Evolutionary conservation across 2,329 filamentous ascomycete species (phyloP), one percentile per base, ranked within the genome.

Genomic region (Fusarium pseudonygamai): DNA sequence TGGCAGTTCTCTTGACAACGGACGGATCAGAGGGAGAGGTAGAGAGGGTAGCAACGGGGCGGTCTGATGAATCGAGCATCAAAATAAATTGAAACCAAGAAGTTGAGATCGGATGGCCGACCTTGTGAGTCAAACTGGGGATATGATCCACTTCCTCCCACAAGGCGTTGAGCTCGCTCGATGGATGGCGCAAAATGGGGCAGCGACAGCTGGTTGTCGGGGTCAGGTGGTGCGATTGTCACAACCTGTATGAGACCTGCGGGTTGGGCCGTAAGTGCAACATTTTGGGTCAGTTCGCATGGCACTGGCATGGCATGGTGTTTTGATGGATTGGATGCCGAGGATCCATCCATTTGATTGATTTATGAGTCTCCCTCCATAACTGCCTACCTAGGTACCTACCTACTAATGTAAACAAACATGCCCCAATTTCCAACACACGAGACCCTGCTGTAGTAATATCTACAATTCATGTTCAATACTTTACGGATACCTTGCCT

Each of bases 141-240:
- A 52, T 45, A 56, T 61, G 69, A 60, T 52, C 72, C 72, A 75
- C 69, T 73, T 50, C 61, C 64, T 50, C 61, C 64, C 66, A 58
- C 62, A 75, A 73, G 60, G 60, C 55, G 58, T 72, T 72, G 58
- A 61, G 64, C 49, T 56, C n/a, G 42, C 57, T 64, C 32, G 42
- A 69, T 68, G 46, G 59, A 61, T 45, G 66, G 53, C 62, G 43
- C 46, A 61, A 76, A 55, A 76, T 64, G 68, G 63, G 75, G 67
- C 65, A 67, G 66, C 64, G 73, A 73, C 67, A 73, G 64, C 72
- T 71, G 72, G 74, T 73, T 73, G 66, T 76, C 66, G 56, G 72
- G 76, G 64, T 59, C 66, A 72, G 62, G 68, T 76, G 74, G 74
- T 77, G 68, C 72, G 55, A 73, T 73, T 68, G 63, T 77, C 67